Base-by-base conservation (phyloP, 345 rosid species). In the Syzygium oleosum region DNA sequence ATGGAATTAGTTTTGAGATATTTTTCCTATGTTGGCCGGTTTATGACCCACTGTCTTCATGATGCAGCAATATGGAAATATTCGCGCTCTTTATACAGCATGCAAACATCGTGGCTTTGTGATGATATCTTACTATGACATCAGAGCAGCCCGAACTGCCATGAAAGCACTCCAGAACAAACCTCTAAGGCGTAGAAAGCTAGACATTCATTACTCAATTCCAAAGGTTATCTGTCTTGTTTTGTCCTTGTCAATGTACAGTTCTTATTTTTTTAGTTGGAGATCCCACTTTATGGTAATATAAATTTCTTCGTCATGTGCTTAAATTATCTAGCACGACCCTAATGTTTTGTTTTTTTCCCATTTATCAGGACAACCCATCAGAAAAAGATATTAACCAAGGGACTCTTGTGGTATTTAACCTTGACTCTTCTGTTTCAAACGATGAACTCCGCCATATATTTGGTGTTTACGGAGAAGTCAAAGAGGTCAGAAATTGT, bases 31-130 rank as follows among this genome's bases (percentile, higher is more conserved):
- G 49, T 73, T 38, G 83, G 83, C 83, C 3, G 23, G 83, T 73
- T 73, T 38, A 38, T 73, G 49, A 73, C 83, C 49, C 49, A 73
- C 27, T 65, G 84, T 86, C 38, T 87, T 87, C 84, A 13, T 73
- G 31, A 73, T 87, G 83, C 91, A 94, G 95, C 91, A 65, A 91
- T 92, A 91, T 88, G 95, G 95, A 87, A 93, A 91, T 84, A 89
- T 94, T 65, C 91, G 85, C 51, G 85, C 92, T 63, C 90, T 94
- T 85, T 89, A 93, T 85, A 92, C 94, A 49, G 89, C 94, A 49
- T 94, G 94, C 93, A 94, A 93, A 88, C 92, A 90, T 87, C 91
- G 90, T 19, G 94, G 94, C 84, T 94, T 92, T 90, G 94, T 91
- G 85, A 91, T 91, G 91, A 88, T 94, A 53, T 91, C 94, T 84